Percentiles rank a stretch among this genome's conserved stretches.
phyloP scores from a whole-genome alignment of 371 early-diverging fungal species.

The Apophysomyces elegans region DNA sequence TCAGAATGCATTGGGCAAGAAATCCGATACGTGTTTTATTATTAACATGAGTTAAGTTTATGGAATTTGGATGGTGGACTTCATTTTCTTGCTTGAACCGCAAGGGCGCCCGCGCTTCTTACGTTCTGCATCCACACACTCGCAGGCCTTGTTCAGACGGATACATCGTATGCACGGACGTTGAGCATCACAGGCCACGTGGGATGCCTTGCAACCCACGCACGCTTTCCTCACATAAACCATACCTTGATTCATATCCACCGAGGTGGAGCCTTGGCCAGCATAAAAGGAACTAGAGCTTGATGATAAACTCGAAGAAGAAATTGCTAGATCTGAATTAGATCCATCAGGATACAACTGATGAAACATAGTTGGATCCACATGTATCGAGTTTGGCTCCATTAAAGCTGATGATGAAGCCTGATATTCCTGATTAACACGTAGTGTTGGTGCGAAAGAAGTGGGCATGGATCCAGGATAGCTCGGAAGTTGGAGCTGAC shows the following conservation, averaged over 20 bases:
- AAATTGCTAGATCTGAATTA: too few relatives aligned
- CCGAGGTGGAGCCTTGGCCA: not conserved
- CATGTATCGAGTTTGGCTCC: too few relatives aligned
- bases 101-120: conserved; percentile 64
- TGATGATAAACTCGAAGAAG: conserved; percentile 21
- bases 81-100: conserved; percentile 42
- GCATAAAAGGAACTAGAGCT: conserved; percentile 7
- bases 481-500: too few relatives aligned
- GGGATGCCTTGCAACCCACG: conserved; percentile 57
- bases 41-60: not conserved
- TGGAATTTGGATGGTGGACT: not conserved
- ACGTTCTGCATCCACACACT: conserved; percentile 59
- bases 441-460: too few relatives aligned
- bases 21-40: too few relatives aligned
- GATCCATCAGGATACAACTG: too few relatives aligned
- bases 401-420: too few relatives aligned
- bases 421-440: too few relatives aligned
- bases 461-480: too few relatives aligned
- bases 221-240: conserved; percentile 63
- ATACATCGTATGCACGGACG: conserved; percentile 66
- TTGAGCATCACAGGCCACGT: conserved; percentile 61
- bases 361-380: too few relatives aligned
- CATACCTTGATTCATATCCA: conserved; percentile 3
- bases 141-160: conserved; percentile 53
- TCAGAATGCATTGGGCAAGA: too few relatives aligned